A percentile compares a stretch with the other conserved stretches of the same genome.
phyloP scores from a whole-genome alignment of 371 early-diverging fungal species.

The Lichtheimia corymbifera region DNA sequence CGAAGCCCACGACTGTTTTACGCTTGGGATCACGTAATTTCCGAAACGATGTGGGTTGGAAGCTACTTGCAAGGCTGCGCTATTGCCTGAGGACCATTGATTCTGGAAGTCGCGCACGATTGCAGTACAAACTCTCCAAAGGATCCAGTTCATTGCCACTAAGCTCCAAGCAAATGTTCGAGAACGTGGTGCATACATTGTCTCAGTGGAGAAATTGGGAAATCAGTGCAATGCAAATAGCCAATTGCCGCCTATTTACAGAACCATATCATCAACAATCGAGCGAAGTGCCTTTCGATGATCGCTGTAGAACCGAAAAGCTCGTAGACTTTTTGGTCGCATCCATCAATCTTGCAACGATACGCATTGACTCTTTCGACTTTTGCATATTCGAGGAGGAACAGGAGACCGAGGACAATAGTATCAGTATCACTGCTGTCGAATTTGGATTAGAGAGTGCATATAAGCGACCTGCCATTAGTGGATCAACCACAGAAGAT shows the following conservation, averaged over 20 bases:
- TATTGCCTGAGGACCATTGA: slow-evolving; percentile 61
- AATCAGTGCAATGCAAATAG: slow-evolving; percentile 46
- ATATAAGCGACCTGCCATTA: slow-evolving; percentile 33
- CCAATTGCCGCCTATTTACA: slow-evolving; percentile 52
- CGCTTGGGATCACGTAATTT: slow-evolving; percentile 67
- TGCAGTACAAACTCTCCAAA: slow-evolving; percentile 52
- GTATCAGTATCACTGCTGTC: slow-evolving; percentile 29
- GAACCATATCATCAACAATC: slow-evolving; percentile 46
- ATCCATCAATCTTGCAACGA: slow-evolving; percentile 40
- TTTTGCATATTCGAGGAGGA: slow-evolving; percentile 55
- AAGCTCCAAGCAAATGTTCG: slow-evolving; percentile 51
- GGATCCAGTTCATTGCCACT: slow-evolving; percentile 26
- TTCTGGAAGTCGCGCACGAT: slow-evolving; percentile 27
- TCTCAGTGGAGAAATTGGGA: slow-evolving; percentile 74
- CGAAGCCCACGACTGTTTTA: slow-evolving; percentile 71
- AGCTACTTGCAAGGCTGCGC: slow-evolving; percentile 70
- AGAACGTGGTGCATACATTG: slow-evolving; percentile 51
- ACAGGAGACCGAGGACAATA: slow-evolving; percentile 32
- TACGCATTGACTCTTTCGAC: slow-evolving; percentile 28
- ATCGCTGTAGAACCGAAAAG: slow-evolving; percentile 11
- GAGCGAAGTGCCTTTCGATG: not conserved
- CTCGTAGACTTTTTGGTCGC: slow-evolving; percentile 34
- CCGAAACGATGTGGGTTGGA: slow-evolving; percentile 80
- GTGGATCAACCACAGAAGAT: slow-evolving; percentile 6
- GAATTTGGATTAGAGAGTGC: slow-evolving; percentile 34